These are phyloP conservation scores for Bolboschoenoplectus hybrid DNA, from an alignment of 202 grass and related monocot species.

Conservation along the genomic window DNA sequence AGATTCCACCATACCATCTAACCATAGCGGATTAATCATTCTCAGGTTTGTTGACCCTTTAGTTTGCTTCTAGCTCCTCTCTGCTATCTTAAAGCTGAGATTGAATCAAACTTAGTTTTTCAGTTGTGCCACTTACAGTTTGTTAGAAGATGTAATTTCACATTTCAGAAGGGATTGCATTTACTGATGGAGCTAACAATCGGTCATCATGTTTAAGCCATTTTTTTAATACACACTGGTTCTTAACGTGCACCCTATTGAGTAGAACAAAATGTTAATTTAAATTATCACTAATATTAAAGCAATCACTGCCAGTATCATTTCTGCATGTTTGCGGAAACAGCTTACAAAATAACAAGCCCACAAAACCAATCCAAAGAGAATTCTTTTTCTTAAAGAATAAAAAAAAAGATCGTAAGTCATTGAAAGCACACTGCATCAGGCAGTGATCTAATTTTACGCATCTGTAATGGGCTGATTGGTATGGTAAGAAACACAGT, in stretches of 20 bases:
- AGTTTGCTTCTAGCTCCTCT: background rate
- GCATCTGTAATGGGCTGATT: background rate
- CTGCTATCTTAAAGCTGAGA: background rate
- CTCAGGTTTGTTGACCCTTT: background rate
- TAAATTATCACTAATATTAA: background rate
- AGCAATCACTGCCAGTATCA: background rate
- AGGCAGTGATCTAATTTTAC: background rate
- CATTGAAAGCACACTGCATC: background rate
- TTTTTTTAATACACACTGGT: background rate
- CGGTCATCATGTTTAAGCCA: background rate
- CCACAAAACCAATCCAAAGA: background rate
- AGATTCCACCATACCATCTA: background rate
- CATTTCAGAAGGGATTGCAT: background rate
- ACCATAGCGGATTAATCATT: no score
- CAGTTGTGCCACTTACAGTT: background rate
- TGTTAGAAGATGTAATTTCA: background rate
- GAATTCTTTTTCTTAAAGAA: background rate
- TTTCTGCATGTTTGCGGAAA: no score
- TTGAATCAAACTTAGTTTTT: background rate
- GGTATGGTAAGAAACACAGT: background rate
- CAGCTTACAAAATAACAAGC: background rate
- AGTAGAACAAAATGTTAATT: background rate
- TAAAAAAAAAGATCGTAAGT: background rate
- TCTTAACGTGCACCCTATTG: background rate
- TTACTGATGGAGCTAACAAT: background rate